phyloP scores from a whole-genome alignment of 2,329 filamentous ascomycete genomes.

The Leptographium procerum region DNA sequence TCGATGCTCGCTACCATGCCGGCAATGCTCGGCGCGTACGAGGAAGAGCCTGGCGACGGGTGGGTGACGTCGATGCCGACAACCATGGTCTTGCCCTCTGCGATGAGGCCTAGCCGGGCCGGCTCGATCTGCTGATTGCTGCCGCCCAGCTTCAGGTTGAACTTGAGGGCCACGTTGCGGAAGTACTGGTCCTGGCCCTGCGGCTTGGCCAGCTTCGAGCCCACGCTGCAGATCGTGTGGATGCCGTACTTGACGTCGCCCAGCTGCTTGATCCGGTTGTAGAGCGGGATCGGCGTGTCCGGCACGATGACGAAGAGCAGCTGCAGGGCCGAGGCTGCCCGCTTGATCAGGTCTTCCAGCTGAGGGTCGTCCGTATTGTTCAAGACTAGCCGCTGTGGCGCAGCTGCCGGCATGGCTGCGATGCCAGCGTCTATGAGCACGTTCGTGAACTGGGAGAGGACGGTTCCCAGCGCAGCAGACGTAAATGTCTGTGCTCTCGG shows the following conservation, averaged over 20 bases:
- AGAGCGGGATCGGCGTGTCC: constrained; percentile 34
- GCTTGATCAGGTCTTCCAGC: constrained; percentile 1
- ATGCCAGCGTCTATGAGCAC: constrained; percentile 10
- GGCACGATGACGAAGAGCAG: constrained; percentile 51
- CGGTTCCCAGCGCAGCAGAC: neutral
- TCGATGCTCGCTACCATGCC: constrained; percentile 72
- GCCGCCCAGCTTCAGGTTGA: constrained; percentile 72
- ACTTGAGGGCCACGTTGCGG: constrained; percentile 62
- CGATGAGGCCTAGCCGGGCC: constrained; percentile 36
- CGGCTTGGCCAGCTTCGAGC: constrained; percentile 22
- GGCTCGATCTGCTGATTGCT: constrained; percentile 58
- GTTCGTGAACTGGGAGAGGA: neutral
- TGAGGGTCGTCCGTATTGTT: neutral
- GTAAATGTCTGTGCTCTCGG: neutral
- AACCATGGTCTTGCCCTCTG: constrained; percentile 67
- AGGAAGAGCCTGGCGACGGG: constrained; percentile 30
- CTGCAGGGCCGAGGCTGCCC: neutral
- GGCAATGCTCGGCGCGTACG: constrained; percentile 53
- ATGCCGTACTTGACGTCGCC: constrained; percentile 59
- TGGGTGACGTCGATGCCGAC: constrained; percentile 86
- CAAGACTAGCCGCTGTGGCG: neutral
- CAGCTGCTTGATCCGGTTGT: constrained; percentile 55
- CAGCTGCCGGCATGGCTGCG: neutral
- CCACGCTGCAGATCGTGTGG: constrained; percentile 53
- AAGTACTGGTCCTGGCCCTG: constrained; percentile 35